Evolutionary conservation across 305 asterid genomes (phyloP).

Genomic region (Salvia sclarea): DNA sequence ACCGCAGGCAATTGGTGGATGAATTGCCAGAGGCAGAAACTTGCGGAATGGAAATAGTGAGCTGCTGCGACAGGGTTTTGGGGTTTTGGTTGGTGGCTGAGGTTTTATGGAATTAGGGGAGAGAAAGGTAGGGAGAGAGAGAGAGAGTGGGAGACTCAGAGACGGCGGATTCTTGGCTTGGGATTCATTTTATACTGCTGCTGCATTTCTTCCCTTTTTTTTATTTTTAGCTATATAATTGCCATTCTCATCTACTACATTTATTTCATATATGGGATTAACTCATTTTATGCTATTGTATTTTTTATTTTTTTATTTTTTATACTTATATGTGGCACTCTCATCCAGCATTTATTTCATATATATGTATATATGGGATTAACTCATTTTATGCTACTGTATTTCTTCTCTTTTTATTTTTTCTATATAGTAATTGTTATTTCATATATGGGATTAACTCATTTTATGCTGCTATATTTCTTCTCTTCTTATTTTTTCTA

Average conservation of each 20-base stretch:
- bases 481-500: too few species aligned
- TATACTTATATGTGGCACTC: too few species aligned
- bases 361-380: too few species aligned
- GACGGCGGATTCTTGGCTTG: conserved; percentile 28
- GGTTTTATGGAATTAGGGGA: conserved; percentile 39
- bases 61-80: not conserved
- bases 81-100: conserved; percentile 44
- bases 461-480: too few species aligned
- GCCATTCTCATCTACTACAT: not conserved
- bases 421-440: too few species aligned
- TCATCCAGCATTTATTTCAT: too few species aligned
- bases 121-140: conserved; percentile 7
- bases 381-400: too few species aligned
- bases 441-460: too few species aligned
- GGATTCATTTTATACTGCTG: conserved; percentile 21
- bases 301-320: too few species aligned
- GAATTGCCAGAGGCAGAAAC: not conserved
- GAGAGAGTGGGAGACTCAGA: conserved; percentile 29
- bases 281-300: too few species aligned
- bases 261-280: too few species aligned
- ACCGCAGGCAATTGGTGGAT: not conserved
- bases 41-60: not conserved
- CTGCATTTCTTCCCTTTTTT: not conserved
- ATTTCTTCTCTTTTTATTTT: too few species aligned
- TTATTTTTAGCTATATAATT: not conserved